These are phyloP conservation scores for Leishmania braziliensis DNA, from an alignment of 208 protist genomes.

Conservation along the genomic window DNA sequence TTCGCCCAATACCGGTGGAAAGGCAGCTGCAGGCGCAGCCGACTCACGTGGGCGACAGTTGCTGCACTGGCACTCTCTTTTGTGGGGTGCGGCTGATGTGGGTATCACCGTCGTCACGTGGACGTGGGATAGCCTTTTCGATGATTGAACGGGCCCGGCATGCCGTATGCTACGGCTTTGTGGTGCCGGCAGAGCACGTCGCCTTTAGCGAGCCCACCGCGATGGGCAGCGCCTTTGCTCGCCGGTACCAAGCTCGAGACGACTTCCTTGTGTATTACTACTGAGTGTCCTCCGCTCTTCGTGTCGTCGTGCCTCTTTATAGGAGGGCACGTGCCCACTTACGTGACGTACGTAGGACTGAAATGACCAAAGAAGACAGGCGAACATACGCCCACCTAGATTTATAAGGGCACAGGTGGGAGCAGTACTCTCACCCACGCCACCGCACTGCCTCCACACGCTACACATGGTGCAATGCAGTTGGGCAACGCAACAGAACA, in stretches of 20 bases:
- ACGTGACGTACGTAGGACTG: neutral
- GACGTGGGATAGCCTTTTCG: slow-evolving; percentile 33
- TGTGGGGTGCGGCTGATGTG: slow-evolving; percentile 69
- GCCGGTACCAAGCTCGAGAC: slow-evolving; percentile 39
- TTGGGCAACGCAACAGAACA: neutral
- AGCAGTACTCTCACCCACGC: neutral
- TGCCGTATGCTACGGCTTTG: slow-evolving; percentile 59
- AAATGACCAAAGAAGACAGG: too few relatives aligned
- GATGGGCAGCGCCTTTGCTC: slow-evolving; percentile 48
- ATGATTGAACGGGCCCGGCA: slow-evolving; percentile 44
- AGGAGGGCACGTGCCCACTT: neutral
- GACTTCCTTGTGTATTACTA: slow-evolving; percentile 40
- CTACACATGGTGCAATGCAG: neutral
- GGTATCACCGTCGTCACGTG: slow-evolving; percentile 38
- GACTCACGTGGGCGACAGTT: slow-evolving; percentile 35
- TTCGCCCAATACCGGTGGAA: too few relatives aligned
- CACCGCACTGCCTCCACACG: neutral
- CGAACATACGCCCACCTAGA: neutral
- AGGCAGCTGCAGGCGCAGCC: neutral
- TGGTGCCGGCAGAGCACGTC: slow-evolving; percentile 40
- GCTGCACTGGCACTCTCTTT: slow-evolving; percentile 38
- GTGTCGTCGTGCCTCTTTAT: neutral
- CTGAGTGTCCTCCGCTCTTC: neutral
- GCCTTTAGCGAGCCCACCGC: slow-evolving; percentile 71
- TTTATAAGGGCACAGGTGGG: neutral